Conservation (phyloP, 805 yeast species). For the Zygotorulaspora florentina region DNA sequence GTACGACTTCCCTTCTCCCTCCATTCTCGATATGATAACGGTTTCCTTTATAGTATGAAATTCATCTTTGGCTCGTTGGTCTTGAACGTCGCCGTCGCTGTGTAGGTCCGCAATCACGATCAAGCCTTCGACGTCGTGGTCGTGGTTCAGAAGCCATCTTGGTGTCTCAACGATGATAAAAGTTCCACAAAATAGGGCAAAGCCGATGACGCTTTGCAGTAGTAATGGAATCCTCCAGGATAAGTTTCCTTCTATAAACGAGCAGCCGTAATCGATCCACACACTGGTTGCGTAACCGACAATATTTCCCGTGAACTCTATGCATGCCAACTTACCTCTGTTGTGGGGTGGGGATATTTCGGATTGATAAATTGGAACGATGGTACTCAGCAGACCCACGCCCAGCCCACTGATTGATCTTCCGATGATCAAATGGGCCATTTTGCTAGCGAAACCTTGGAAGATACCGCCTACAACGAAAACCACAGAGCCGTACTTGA, state of each 20-base stretch:
- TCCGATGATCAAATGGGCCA: conserved; percentile 62
- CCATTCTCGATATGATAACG: conserved; percentile 68
- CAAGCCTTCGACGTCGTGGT: conserved; percentile 76
- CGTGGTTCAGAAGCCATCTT: conserved; percentile 82
- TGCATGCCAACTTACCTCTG: conserved; percentile 79
- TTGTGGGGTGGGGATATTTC: conserved; percentile 83
- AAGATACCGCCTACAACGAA: conserved; percentile 76
- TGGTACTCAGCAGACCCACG: conserved; percentile 76
- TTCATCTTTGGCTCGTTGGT: conserved; percentile 64
- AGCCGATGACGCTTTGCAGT: conserved; percentile 71
- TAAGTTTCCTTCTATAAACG: conserved; percentile 53
- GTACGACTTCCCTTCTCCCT: conserved; percentile 71
- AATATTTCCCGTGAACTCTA: conserved; percentile 84
- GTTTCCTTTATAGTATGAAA: conserved; percentile 78
- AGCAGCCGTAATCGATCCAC: conserved; percentile 78
- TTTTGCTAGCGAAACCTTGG: conserved; percentile 57
- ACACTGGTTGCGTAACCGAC: conserved; percentile 77
- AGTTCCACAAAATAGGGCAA: conserved; percentile 65
- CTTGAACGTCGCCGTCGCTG: conserved; percentile 70
- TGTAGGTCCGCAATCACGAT: conserved; percentile 79
- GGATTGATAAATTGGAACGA: conserved; percentile 83
- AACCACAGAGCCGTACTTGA: conserved; percentile 70
- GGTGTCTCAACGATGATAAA: conserved; percentile 83
- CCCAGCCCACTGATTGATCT: conserved; percentile 81
- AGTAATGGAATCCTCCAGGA: conserved; percentile 80